phyloP scores from a whole-genome alignment of 1,284 basidiomycete species.

The Fomes fomentarius region DNA sequence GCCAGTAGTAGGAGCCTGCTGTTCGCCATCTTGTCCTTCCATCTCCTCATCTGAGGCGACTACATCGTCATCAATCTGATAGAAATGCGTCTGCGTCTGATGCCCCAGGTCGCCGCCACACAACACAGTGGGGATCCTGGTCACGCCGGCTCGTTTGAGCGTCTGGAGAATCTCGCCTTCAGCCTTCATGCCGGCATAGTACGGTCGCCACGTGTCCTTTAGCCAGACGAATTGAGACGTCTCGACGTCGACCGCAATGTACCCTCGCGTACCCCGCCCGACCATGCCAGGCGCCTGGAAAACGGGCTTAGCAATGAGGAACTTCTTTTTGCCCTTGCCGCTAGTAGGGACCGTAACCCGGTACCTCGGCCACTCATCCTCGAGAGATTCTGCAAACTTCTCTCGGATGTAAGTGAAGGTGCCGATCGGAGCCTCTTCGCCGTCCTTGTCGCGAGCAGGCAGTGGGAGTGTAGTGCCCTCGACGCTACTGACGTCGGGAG shows the following conservation, averaged over 20 bases:
- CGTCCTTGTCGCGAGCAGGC: no score
- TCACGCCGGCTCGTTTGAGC: not conserved
- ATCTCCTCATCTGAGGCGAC: not conserved
- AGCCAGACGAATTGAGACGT: slow-evolving; percentile 1
- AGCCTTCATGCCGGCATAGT: not conserved
- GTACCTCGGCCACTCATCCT: no score
- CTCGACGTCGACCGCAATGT: slow-evolving; percentile 1
- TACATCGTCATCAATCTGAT: no score
- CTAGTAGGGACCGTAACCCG: no score
- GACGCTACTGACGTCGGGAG: not conserved
- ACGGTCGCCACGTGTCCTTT: slow-evolving; percentile 16
- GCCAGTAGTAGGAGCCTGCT: no score
- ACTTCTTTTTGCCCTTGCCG: not conserved
- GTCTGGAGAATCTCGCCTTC: not conserved
- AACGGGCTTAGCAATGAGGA: slow-evolving; percentile 8
- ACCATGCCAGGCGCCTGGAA: not conserved
- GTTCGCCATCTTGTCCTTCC: no score
- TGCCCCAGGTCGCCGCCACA: not conserved
- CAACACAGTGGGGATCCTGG: not conserved
- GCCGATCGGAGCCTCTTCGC: no score
- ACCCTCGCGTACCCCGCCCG: slow-evolving; percentile 14
- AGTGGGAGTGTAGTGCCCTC: not conserved
- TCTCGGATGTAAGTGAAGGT: no score
- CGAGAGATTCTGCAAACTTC: no score
- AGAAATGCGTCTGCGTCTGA: not conserved